Base-by-base conservation (phyloP, 352 stramenopile genomes). In the Poterioochromonas sp. region DNA sequence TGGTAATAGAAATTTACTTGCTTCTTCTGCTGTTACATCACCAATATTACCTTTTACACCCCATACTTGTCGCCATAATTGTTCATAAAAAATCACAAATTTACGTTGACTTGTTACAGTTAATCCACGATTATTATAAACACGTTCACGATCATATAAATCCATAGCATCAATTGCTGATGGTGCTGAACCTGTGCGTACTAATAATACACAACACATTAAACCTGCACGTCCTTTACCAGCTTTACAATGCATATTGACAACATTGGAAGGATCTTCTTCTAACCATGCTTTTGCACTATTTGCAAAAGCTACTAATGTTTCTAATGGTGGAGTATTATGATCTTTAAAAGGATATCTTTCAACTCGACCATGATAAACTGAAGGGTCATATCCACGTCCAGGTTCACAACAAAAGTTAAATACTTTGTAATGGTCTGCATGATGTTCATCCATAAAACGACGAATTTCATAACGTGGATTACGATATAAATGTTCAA, bases 191-290 rank as follows among this genome's bases (percentile, higher is more conserved):
- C 60, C 76, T 29, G 15, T 34, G 2, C 60, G 79, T 18, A 84
- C 34, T 47, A 86, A 73, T 34, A 79, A 74, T 35, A 73, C 80
- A 41, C 79, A 78, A 70, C 92, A 87, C 87, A 95, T 94, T 70
- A 94, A 87, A 15, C 90, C 90, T 22, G 90, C 93, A 62, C 90
- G 86, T n/a, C 90, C 90, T 82, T 89, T 86, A 43, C 90, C 90
- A 44, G 90, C 90, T 81, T 95, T 95, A 84, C 90, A 95, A 78
- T 95, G 90, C 73, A 95, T 88, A 32, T 88, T 89, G 0, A 86
- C 88, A n/a, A 94, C 84, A 79, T 93, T 91, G 18, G 89, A 81
- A 0, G 85, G 82, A 68, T 85, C 35, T 58, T 26, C 63, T 35
- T 79, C 69, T 39, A 86, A 76, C 62, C 62, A 85, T 29, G 68